Conservation (phyloP, 2,329 filamentous ascomycete genomes). For the Phyllosticta capitalensis region DNA sequence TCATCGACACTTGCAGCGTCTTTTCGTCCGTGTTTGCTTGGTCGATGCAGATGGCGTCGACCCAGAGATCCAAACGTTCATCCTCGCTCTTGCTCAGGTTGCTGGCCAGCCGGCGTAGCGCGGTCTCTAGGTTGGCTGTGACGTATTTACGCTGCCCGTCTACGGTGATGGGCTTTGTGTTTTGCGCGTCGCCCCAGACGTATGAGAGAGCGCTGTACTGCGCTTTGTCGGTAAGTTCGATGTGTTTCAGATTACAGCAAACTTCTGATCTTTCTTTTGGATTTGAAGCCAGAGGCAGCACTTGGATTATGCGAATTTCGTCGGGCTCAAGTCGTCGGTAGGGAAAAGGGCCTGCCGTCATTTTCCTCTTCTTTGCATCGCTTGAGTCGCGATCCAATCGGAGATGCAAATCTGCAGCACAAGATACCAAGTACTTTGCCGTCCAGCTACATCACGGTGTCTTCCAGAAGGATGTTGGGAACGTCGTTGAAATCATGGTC, state of each 20-base stretch:
- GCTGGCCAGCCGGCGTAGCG: constrained; percentile 3
- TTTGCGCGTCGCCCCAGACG: constrained; percentile 12
- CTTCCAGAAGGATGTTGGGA: too few species aligned
- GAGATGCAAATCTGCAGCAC: background rate
- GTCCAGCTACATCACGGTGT: too few species aligned
- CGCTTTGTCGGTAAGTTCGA: constrained; percentile 5
- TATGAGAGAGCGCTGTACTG: constrained; percentile 14
- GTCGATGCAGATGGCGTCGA: constrained; percentile 14
- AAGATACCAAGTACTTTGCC: background rate
- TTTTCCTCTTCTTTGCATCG: background rate
- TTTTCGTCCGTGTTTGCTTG: constrained; percentile 11
- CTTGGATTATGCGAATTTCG: background rate
- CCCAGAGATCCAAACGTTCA: constrained; percentile 10
- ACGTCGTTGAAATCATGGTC: too few species aligned
- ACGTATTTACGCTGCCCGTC: constrained; percentile 9
- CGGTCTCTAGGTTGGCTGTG: constrained; percentile 12
- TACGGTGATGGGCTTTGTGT: constrained; percentile 8
- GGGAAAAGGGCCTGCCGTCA: background rate
- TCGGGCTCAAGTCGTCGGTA: background rate
- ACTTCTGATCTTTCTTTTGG: background rate
- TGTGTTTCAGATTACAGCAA: constrained; percentile 7
- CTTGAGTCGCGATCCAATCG: too few species aligned
- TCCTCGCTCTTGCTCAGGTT: constrained; percentile 1
- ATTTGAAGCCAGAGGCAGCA: background rate
- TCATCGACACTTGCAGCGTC: constrained; percentile 9